Evolutionary conservation across 179 eudicot species (phyloP).

Genomic region (Camellia oleifera): DNA sequence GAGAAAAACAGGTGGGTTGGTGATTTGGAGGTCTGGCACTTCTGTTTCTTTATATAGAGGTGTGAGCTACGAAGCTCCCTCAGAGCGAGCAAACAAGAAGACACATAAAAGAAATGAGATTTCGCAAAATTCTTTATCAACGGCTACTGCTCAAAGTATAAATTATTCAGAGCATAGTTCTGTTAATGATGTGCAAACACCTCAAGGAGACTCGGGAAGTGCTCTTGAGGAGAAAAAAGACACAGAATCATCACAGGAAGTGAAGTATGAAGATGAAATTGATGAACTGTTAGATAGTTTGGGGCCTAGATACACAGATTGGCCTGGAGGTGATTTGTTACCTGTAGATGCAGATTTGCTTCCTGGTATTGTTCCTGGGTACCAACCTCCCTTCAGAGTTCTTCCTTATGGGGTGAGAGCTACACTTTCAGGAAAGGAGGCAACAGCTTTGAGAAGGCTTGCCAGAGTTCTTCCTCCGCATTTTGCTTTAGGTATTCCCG

Average conservation of each 20-base stretch:
- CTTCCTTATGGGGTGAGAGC: constrained; percentile 90
- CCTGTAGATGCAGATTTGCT: constrained; percentile 97
- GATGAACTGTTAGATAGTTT: constrained; percentile 72
- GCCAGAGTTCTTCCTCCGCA: constrained; percentile 94
- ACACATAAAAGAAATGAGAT: constrained; percentile 27
- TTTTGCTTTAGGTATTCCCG: constrained; percentile 80
- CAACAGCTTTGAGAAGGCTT: constrained; percentile 78
- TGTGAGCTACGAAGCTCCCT: constrained; percentile 63
- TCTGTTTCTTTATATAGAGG: constrained; percentile 84
- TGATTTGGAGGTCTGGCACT: constrained; percentile 98
- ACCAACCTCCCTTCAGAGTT: constrained; percentile 78
- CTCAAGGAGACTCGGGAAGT: constrained; percentile 29
- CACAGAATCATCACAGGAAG: constrained; percentile 32
- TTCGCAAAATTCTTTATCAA: constrained; percentile 21
- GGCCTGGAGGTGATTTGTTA: constrained; percentile 88
- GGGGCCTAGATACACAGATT: constrained; percentile 85
- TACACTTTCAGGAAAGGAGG: constrained; percentile 65
- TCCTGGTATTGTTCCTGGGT: constrained; percentile 67
- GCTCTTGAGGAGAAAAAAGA: constrained; percentile 24
- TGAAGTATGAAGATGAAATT: constrained; percentile 77
- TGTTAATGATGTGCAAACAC: constrained; percentile 17
- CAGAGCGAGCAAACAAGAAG: constrained; percentile 34
- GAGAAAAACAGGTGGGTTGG: constrained; percentile 95
- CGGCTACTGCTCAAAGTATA: constrained; percentile 20
- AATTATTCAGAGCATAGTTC: constrained; percentile 27